Percentiles rank a stretch among this genome's conserved stretches.
These are phyloP conservation scores for Lachancea waltii DNA, from an alignment of 805 yeast species.

Conservation along the genomic window DNA sequence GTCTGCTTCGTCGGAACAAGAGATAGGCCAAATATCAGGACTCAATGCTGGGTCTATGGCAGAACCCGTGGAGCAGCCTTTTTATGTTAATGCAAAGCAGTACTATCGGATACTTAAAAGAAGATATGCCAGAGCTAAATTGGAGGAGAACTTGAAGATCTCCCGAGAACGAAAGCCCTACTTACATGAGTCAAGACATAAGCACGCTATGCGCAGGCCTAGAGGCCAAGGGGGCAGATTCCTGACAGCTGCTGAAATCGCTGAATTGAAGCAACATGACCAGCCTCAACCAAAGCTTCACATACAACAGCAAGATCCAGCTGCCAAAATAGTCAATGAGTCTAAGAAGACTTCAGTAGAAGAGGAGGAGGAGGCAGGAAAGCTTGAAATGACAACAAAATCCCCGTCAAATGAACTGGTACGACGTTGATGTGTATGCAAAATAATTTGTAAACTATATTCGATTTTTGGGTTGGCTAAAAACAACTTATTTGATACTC, in stretches of 20 bases:
- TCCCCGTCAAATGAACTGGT: too few species aligned
- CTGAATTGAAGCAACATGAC: constrained; percentile 41
- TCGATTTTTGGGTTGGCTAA: neutral
- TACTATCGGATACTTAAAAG: constrained; percentile 91
- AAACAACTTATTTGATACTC: neutral
- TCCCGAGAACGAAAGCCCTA: constrained; percentile 91
- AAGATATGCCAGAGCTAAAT: constrained; percentile 85
- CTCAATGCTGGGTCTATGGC: constrained; percentile 7
- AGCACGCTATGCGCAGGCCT: constrained; percentile 98
- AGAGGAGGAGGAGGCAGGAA: too few species aligned
- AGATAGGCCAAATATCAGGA: constrained; percentile 6
- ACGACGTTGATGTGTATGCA: constrained; percentile 2
- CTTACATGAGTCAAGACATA: constrained; percentile 93
- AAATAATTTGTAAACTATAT: neutral
- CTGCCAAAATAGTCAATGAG: neutral
- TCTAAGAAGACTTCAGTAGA: neutral
- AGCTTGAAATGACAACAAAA: too few species aligned
- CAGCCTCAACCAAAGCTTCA: constrained; percentile 1
- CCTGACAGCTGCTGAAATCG: constrained; percentile 82
- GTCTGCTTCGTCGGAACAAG: constrained; percentile 1
- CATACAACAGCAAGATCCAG: constrained; percentile 6
- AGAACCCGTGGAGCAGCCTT: constrained; percentile 70
- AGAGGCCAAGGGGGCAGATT: constrained; percentile 99
- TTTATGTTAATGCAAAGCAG: constrained; percentile 96
- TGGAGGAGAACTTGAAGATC: constrained; percentile 81